A percentile compares a stretch with the other conserved stretches of the same genome.
Evolutionary conservation across 768 basidiomycete genomes (phyloP).

Genomic region (Podaxis sp.): DNA sequence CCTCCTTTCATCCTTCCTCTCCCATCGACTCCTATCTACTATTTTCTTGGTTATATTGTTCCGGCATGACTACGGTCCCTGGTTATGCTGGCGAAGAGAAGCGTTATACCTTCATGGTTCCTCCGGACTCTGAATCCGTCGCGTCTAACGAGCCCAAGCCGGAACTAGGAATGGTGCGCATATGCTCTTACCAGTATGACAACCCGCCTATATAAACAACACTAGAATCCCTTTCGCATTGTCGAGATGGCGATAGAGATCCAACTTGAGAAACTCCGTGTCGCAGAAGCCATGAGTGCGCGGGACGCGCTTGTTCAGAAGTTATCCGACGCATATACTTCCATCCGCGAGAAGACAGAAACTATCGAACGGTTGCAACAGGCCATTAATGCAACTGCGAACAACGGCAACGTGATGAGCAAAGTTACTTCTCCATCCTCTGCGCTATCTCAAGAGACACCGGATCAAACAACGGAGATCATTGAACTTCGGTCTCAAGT

Average conservation of each 20-base stretch:
- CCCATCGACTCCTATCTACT: not conserved
- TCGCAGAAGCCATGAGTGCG: constrained; percentile 58
- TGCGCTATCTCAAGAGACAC: not conserved
- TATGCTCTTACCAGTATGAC: not conserved
- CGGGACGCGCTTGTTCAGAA: constrained; percentile 62
- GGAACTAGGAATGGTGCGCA: constrained; percentile 6
- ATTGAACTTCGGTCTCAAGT: constrained; percentile 37
- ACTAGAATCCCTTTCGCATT: constrained; percentile 44
- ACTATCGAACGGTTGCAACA: constrained; percentile 48
- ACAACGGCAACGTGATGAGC: constrained; percentile 3
- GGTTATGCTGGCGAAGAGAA: constrained; percentile 5
- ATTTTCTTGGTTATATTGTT: constrained; percentile 9
- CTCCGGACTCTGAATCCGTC: not conserved
- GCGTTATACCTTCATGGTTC: constrained; percentile 3
- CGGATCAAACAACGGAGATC: constrained; percentile 25
- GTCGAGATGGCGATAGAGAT: constrained; percentile 57
- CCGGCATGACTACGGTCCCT: constrained; percentile 4
- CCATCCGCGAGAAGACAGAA: constrained; percentile 60
- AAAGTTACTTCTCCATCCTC: not conserved
- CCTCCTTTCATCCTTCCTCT: not conserved
- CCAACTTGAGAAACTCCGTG: constrained; percentile 50
- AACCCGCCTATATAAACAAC: not conserved
- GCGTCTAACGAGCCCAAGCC: not conserved
- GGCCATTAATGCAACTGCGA: constrained; percentile 29
- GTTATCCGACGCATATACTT: constrained; percentile 58